Base-by-base conservation (phyloP, 768 basidiomycete genomes). In the Pleurotus djamor region DNA sequence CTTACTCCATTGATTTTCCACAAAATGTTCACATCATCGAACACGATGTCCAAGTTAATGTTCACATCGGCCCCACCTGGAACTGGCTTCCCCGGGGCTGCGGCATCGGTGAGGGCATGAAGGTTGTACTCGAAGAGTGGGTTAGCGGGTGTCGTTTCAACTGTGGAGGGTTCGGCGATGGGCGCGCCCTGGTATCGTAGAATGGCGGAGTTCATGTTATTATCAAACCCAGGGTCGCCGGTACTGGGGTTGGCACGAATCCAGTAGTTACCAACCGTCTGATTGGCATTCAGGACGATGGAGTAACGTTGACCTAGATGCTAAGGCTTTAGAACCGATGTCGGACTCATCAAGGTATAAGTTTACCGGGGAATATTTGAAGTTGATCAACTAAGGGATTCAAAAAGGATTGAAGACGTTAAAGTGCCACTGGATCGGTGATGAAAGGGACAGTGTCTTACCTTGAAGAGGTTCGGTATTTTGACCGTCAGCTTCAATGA, bases 181-280 rank as follows among this genome's bases (percentile, higher is more conserved):
- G 61, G 63, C 10, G 78, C 77, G 6, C 71, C 72, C 2, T 50
- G 35, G 63, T 80, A 80, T n/a, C 74, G 64, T 36, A 79, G 61
- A 51, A 79, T 73, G 4, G 78, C 79, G 28, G 71, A 69, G 63
- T 74, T 78, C 35, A 68, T 59, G 12, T 72, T 74, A 28, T 65
- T 68, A 6, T 52, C 51, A 58, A 72, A 80, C 1, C 66, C 62
- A 56, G 58, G 45, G 28, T 62, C 48, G 52, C 65, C 65, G 56
- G 61, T 51, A 60, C 64, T 62, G 56, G 65, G 66, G 57, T 70
- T 61, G 49, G 72, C 64, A 52, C 72, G 67, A 43, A 76, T 66
- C 72, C 79, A 81, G 64, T 81, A 83, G 63, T 82, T 83, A 41
- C 63, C 71, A 9, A 79, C 68, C 6, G 70, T 63, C 59, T 79